Conservation (phyloP, 2,329 filamentous ascomycete genomes). For the Gremmenia infestans region DNA sequence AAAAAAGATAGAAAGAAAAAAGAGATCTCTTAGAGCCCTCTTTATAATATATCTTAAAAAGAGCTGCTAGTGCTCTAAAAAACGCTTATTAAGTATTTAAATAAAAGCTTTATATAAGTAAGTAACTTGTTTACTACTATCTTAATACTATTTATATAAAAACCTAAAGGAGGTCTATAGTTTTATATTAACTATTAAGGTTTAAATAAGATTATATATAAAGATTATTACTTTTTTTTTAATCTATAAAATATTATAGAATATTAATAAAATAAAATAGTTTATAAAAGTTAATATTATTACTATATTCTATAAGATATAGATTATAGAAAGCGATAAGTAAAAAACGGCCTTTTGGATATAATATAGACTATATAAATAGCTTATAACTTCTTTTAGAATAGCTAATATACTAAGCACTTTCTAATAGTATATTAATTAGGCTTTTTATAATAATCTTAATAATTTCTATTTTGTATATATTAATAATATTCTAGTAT, state of each 20-base stretch:
- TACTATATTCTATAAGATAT: slow-evolving; percentile 21
- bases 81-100: slow-evolving; percentile 6
- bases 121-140: slow-evolving; percentile 5
- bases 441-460: slow-evolving; percentile 11
- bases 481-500: background rate
- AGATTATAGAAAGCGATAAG: slow-evolving; percentile 15
- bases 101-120: slow-evolving; percentile 15
- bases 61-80: slow-evolving; percentile 12
- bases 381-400: slow-evolving; percentile 28
- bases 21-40: background rate
- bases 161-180: slow-evolving; percentile 13
- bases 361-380: slow-evolving; percentile 27
- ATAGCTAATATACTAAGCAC: slow-evolving; percentile 19
- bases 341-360: slow-evolving; percentile 19
- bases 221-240: slow-evolving; percentile 28
- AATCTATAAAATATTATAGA: slow-evolving; percentile 22
- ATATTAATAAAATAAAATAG: slow-evolving; percentile 13
- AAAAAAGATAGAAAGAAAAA: slow-evolving; percentile 1
- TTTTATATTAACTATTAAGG: slow-evolving; percentile 27
- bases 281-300: slow-evolving; percentile 27
- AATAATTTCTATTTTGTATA: slow-evolving; percentile 10
- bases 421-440: slow-evolving; percentile 17
- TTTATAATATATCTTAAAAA: slow-evolving; percentile 12
- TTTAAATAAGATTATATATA: slow-evolving; percentile 26
- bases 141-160: slow-evolving; percentile 15